Conservation (phyloP, 129 eudicot species). For the Centrapalus pauciflorus region DNA sequence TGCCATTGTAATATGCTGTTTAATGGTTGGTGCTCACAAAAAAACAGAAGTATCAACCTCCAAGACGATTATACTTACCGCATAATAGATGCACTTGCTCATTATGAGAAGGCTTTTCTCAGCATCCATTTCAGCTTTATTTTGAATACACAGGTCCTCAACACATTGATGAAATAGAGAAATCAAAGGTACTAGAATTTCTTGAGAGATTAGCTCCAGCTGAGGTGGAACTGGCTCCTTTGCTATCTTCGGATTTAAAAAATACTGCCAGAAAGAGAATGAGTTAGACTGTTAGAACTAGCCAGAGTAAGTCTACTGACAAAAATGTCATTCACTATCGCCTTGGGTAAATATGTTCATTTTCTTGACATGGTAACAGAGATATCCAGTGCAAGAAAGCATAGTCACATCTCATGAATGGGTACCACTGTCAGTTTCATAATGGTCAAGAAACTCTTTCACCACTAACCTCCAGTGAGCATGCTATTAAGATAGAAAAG, state of each 20-base stretch:
- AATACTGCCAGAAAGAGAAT: slow-evolving; percentile 43
- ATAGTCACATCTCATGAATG: background rate
- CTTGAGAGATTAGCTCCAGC: slow-evolving; percentile 52
- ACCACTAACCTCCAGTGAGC: background rate
- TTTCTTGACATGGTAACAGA: background rate
- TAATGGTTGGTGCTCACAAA: background rate
- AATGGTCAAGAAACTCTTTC: background rate
- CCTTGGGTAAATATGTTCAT: background rate
- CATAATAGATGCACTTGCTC: slow-evolving; percentile 65
- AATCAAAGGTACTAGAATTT: slow-evolving; percentile 54
- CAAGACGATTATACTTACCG: slow-evolving; percentile 45
- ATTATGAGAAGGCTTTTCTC: slow-evolving; percentile 55
- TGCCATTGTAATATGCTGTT: background rate
- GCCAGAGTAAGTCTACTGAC: background rate
- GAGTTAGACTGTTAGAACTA: background rate
- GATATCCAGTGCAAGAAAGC: background rate
- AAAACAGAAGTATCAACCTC: background rate
- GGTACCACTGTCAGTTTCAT: background rate
- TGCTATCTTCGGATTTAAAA: slow-evolving; percentile 68
- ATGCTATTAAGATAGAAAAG: background rate
- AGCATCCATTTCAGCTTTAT: slow-evolving; percentile 29
- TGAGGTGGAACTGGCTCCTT: slow-evolving; percentile 77
- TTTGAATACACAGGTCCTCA: slow-evolving; percentile 36
- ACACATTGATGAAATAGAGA: slow-evolving; percentile 46
- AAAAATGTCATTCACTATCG: background rate